Conservation (phyloP, 371 early-diverging fungal species). For the Mortierella sp. region DNA sequence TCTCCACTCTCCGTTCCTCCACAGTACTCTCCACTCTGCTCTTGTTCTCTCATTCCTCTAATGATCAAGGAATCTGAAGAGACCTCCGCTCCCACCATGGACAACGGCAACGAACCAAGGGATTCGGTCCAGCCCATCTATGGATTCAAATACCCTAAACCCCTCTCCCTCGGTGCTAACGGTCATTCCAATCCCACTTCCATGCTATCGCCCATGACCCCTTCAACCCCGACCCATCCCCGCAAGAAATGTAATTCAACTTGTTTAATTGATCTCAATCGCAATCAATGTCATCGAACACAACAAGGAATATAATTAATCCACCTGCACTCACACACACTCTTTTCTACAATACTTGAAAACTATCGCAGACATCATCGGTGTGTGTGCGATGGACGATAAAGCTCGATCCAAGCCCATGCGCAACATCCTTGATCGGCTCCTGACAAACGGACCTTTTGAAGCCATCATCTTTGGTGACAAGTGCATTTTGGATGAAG, state of each 20-base stretch:
- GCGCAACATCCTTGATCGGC: conserved; percentile 91
- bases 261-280: no score
- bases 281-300: no score
- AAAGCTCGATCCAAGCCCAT: conserved; percentile 96
- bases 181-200: not conserved
- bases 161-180: not conserved
- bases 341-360: not conserved
- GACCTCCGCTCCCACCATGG: no score
- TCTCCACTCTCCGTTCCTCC: no score
- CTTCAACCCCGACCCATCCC: conserved; percentile 18
- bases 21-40: no score
- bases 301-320: no score
- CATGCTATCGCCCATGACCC: not conserved
- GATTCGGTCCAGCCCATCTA: not conserved
- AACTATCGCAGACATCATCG: conserved; percentile 72
- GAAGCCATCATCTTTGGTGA: conserved; percentile 95
- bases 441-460: conserved; percentile 82
- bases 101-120: no score
- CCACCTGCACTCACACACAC: no score
- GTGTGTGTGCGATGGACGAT: conserved; percentile 94
- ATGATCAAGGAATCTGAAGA: no score
- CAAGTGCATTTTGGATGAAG: conserved; percentile 96
- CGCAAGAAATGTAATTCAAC: conserved; percentile 22
- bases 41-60: no score
- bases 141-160: conserved; percentile 2